Evolutionary conservation across 176 grass and related monocot species (phyloP).

Genomic region (Musa beccarii): DNA sequence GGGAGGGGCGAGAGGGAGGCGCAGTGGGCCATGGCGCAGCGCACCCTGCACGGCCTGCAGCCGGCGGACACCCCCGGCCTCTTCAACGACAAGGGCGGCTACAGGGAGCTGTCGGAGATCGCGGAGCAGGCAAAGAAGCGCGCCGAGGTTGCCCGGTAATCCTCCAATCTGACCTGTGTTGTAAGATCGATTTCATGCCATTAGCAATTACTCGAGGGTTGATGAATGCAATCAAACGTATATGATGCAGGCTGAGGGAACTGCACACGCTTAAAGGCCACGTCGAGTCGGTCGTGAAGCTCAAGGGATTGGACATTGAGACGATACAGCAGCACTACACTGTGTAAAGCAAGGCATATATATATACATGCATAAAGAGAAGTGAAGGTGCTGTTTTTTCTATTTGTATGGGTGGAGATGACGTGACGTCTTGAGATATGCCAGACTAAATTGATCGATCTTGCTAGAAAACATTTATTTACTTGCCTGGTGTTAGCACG

Average conservation of each 20-base stretch:
- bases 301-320: constrained; percentile 47
- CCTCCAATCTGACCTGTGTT: background rate
- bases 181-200: no score
- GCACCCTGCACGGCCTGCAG: constrained; percentile 45
- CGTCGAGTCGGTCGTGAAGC: constrained; percentile 37
- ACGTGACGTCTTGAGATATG: no score
- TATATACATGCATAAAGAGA: no score
- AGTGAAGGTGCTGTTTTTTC: background rate
- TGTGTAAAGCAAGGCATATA: background rate
- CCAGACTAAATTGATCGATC: no score
- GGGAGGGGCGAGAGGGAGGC: constrained; percentile 44
- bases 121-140: constrained; percentile 36
- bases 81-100: constrained; percentile 10
- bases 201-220: background rate
- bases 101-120: constrained; percentile 29
- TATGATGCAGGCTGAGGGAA: constrained; percentile 37
- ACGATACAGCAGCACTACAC: constrained; percentile 45
- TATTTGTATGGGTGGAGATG: background rate
- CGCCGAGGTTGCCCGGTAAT: constrained; percentile 40
- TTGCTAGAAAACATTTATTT: no score
- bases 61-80: constrained; percentile 12
- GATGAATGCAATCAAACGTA: background rate
- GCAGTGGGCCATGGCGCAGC: constrained; percentile 33
- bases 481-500: no score
- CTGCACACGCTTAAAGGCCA: constrained; percentile 47